These are phyloP conservation scores for Penicillium psychrofluorescens DNA, from an alignment of 495 filamentous ascomycete species.

Conservation along the genomic window DNA sequence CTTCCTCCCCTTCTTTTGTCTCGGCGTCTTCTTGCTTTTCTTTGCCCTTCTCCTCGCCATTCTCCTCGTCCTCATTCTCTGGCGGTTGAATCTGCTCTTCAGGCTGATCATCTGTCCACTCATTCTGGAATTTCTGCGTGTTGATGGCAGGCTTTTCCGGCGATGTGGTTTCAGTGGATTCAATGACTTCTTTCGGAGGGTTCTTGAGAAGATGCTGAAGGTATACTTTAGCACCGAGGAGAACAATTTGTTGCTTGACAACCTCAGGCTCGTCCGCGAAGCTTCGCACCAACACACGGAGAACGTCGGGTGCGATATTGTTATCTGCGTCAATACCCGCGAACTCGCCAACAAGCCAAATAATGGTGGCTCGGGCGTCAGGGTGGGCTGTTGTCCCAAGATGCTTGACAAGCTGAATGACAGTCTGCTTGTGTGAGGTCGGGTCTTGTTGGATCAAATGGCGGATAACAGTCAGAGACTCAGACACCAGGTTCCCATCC, in stretches of 20 bases:
- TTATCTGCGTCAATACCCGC: slow-evolving; percentile 68
- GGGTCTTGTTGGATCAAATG: slow-evolving; percentile 94
- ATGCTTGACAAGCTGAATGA: slow-evolving; percentile 85
- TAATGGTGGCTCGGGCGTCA: slow-evolving; percentile 82
- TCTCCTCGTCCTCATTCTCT: slow-evolving; percentile 22
- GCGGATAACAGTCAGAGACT: slow-evolving; percentile 85
- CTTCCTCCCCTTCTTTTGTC: slow-evolving; percentile 31
- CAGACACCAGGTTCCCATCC: slow-evolving; percentile 80
- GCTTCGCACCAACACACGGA: slow-evolving; percentile 78
- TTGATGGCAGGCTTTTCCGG: slow-evolving; percentile 4
- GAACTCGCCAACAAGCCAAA: slow-evolving; percentile 97
- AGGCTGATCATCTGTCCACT: slow-evolving; percentile 32
- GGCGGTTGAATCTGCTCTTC: slow-evolving; percentile 21
- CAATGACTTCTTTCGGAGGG: slow-evolving; percentile 23
- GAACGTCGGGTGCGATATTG: slow-evolving; percentile 87
- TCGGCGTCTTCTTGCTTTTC: slow-evolving; percentile 11
- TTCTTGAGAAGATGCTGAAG: slow-evolving; percentile 69
- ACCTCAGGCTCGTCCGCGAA: slow-evolving; percentile 78
- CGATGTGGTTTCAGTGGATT: slow-evolving; percentile 1
- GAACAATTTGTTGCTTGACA: slow-evolving; percentile 83
- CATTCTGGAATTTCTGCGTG: slow-evolving; percentile 23
- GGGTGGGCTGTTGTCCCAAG: slow-evolving; percentile 78
- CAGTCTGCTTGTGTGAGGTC: slow-evolving; percentile 64
- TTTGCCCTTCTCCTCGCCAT: slow-evolving; percentile 15
- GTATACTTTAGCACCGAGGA: slow-evolving; percentile 91